Evolutionary conservation across 352 stramenopile species (phyloP), one percentile per base, ranked within the genome.

Genomic region (Globisporangium abappressorium): DNA sequence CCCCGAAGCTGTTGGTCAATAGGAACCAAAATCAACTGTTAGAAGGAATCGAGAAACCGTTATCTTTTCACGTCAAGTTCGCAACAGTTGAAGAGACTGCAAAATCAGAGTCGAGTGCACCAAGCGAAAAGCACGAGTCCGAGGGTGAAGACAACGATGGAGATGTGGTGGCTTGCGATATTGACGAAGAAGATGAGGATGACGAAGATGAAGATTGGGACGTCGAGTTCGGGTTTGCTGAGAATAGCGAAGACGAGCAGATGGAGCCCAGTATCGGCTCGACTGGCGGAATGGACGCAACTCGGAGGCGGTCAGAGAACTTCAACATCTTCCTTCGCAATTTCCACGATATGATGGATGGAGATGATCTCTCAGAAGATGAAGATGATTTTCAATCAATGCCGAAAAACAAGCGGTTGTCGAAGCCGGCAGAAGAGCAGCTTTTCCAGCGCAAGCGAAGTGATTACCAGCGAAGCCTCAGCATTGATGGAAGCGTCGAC

Each of bases 311-410:
- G 14, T 76, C 84, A 1, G 84, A 92, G 68, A 94, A 94, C 63
- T 88, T 89, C 73, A 94, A 94, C 68, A 91, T 92, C 60, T 94
- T 94, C 55, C 60, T 94, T 47, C 78, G 80, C 3, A 87, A 90
- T 61, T 77, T 92, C 47, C 85, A 92, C 69, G 81, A 92, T 60
- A 85, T 92, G 57, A 84, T 92, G 78, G 86, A 89, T 56, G 84
- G 84, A 5, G 84, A 94, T 22, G 81, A 76, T 15, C 71, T 94
- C 6, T 73, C 70, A 0, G 81, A 89, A 38, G 80, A 88, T 33
- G 80, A 88, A 43, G 73, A 81, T 41, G 68, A 79, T 28, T 71
- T 83, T 22, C 57, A 58, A 18, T 49, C 57, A 8, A 60, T 22
- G 11, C 43, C 57, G 22, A 64, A 56, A 20, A 61, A 33, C 2